Evolutionary conservation across 2,329 filamentous ascomycete genomes (phyloP).

Genomic region (Xylaria sp.): DNA sequence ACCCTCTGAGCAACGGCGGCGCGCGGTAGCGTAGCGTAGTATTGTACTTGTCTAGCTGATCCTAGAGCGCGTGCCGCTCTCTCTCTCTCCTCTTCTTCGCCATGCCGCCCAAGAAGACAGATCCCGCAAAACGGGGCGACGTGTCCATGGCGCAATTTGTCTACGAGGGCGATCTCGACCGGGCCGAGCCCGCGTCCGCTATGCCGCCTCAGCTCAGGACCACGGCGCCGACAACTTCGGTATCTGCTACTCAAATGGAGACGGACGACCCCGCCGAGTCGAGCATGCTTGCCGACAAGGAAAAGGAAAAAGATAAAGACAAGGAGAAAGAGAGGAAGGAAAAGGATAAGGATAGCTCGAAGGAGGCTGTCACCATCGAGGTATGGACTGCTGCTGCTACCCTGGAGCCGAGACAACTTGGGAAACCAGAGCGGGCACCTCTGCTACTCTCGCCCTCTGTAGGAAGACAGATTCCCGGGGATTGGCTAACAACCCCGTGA

Average conservation of each 20-base stretch:
- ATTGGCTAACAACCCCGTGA: conserved; percentile 33
- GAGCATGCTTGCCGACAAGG: conserved; percentile 46
- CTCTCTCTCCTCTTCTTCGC: conserved; percentile 35
- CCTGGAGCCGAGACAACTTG: not conserved
- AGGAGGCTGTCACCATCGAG: conserved; percentile 62
- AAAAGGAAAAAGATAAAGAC: conserved; percentile 52
- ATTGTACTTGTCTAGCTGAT: not conserved
- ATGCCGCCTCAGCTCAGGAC: conserved; percentile 43
- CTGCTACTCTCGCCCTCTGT: not conserved
- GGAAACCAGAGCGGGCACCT: not conserved
- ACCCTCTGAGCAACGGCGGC: too few relatives aligned
- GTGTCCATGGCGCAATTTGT: conserved; percentile 59
- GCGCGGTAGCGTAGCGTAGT: not conserved
- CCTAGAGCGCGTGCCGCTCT: not conserved
- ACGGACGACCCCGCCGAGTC: conserved; percentile 49
- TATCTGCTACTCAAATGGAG: conserved; percentile 47
- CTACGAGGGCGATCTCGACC: conserved; percentile 54
- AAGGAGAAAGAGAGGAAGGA: conserved; percentile 52
- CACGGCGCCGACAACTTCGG: conserved; percentile 42
- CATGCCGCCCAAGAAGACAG: conserved; percentile 69
- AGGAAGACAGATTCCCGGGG: not conserved
- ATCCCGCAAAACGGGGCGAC: conserved; percentile 58
- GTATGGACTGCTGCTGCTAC: conserved; percentile 49
- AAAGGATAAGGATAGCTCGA: conserved; percentile 44
- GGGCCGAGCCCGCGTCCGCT: conserved; percentile 41